Evolutionary conservation across 768 basidiomycete species (phyloP).

Genomic region (Rhizopogon vesiculosus): DNA sequence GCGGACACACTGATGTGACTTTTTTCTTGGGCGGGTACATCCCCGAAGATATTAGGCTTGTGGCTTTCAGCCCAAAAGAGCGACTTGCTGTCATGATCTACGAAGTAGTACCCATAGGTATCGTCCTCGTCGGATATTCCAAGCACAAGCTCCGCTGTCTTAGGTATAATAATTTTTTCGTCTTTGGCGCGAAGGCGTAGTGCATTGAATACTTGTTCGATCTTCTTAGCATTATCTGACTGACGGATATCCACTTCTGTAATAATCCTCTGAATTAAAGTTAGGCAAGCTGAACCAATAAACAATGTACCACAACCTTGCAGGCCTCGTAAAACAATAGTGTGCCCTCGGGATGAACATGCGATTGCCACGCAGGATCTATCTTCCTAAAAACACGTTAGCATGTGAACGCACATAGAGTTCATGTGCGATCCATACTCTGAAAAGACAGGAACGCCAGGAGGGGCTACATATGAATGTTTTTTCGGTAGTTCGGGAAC

Average conservation of each 20-base stretch:
- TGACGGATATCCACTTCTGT: slow-evolving; percentile 5
- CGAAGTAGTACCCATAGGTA: slow-evolving; percentile 36
- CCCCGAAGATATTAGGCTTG: slow-evolving; percentile 22
- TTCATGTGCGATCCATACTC: too few species aligned
- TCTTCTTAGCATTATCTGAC: not conserved
- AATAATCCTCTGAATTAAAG: slow-evolving; percentile 1
- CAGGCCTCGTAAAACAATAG: slow-evolving; percentile 17
- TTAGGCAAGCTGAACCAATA: not conserved
- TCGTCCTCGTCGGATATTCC: not conserved
- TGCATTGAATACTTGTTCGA: not conserved
- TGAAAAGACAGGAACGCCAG: too few species aligned
- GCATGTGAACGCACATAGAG: too few species aligned
- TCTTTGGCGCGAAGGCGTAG: not conserved
- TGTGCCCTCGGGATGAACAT: slow-evolving; percentile 17
- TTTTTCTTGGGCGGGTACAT: slow-evolving; percentile 33
- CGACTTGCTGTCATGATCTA: slow-evolving; percentile 34
- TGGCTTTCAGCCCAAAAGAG: slow-evolving; percentile 46
- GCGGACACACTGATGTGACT: slow-evolving; percentile 35
- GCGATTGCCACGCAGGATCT: too few species aligned
- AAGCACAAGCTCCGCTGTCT: not conserved
- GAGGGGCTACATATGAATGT: too few species aligned
- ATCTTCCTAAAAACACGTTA: too few species aligned
- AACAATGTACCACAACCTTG: slow-evolving; percentile 4
- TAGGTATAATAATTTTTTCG: not conserved
- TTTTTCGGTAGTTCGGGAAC: too few species aligned